phyloP scores from a whole-genome alignment of 805 yeast genomes.

The Starmerella potacharoeniae region DNA sequence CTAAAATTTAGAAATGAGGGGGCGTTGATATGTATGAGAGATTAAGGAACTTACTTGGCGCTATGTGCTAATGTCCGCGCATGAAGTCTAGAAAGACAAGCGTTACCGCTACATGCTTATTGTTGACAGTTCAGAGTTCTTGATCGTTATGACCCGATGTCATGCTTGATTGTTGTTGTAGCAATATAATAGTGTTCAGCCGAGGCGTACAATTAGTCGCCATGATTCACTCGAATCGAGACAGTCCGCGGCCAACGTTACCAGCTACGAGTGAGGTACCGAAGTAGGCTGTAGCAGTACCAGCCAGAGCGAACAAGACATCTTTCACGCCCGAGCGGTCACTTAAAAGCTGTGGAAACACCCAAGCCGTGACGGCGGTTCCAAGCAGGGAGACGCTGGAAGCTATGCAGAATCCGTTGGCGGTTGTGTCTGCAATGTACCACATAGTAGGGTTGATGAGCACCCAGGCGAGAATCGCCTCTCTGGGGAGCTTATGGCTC shows the following conservation, averaged over 20 bases:
- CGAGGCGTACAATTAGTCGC: too few species aligned
- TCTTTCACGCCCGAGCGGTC: background rate
- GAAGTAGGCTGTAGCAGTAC: conserved; percentile 23
- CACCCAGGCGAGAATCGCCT: conserved; percentile 30
- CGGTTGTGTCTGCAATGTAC: conserved; percentile 31
- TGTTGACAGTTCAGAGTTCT: too few species aligned
- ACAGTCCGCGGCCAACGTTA: conserved; percentile 28
- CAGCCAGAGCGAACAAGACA: conserved; percentile 3
- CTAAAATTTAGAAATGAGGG: too few species aligned
- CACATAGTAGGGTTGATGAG: conserved; percentile 33
- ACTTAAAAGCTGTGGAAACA: conserved; percentile 4
- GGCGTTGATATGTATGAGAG: too few species aligned
- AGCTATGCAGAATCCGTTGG: conserved; percentile 30
- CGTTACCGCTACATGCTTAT: too few species aligned
- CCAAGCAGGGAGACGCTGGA: conserved; percentile 27
- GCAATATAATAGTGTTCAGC: too few species aligned
- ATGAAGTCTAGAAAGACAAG: too few species aligned
- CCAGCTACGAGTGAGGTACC: conserved; percentile 32
- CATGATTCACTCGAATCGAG: background rate
- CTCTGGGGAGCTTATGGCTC: conserved; percentile 29
- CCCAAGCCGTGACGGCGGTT: conserved; percentile 24
- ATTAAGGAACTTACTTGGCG: too few species aligned
- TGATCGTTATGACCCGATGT: too few species aligned
- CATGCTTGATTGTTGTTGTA: too few species aligned
- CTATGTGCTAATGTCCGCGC: too few species aligned